A percentile compares a stretch with the other conserved stretches of the same genome.
These are phyloP conservation scores for Hymenoscyphus fructigenus DNA, from an alignment of 2,329 filamentous ascomycete species.

Conservation along the genomic window DNA sequence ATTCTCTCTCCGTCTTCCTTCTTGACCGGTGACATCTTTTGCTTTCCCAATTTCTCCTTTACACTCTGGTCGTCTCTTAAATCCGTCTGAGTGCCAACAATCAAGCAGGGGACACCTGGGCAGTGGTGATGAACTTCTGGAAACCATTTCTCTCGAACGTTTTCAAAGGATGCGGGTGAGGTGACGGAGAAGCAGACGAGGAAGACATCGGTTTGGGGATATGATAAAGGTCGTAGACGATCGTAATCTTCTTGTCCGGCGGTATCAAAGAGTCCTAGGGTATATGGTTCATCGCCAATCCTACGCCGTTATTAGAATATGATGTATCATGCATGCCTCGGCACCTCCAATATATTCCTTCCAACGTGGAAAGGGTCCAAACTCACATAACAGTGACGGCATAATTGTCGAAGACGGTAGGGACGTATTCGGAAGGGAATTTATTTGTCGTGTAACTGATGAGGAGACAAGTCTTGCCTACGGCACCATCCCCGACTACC, in stretches of 20 bases:
- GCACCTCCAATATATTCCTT: neutral
- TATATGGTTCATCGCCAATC: constrained; percentile 99
- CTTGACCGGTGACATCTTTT: constrained; percentile 91
- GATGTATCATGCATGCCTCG: neutral
- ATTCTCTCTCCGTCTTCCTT: constrained; percentile 93
- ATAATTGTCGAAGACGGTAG: constrained; percentile 99
- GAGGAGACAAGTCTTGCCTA: constrained; percentile 97
- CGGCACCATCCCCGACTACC: constrained; percentile 97
- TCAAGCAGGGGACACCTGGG: constrained; percentile 93
- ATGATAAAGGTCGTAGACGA: constrained; percentile 90
- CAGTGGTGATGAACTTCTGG: constrained; percentile 99
- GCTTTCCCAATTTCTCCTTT: constrained; percentile 86
- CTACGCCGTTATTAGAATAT: constrained; percentile 48
- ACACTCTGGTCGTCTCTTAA: constrained; percentile 85
- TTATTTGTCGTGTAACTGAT: constrained; percentile 99
- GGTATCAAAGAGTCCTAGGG: constrained; percentile 95
- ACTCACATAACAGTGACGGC: constrained; percentile 99
- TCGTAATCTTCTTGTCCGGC: constrained; percentile 99
- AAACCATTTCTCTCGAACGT: constrained; percentile 99
- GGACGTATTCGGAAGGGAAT: constrained; percentile 99
- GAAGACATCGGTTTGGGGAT: constrained; percentile 98
- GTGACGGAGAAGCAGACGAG: constrained; percentile 98
- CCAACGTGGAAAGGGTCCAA: constrained; percentile 14
- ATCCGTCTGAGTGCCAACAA: constrained; percentile 97
- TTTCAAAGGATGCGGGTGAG: constrained; percentile 96